Evolutionary conservation across 805 yeast species (phyloP), one percentile per base, ranked within the genome.

Genomic region (Kluyveromyces starmeri): DNA sequence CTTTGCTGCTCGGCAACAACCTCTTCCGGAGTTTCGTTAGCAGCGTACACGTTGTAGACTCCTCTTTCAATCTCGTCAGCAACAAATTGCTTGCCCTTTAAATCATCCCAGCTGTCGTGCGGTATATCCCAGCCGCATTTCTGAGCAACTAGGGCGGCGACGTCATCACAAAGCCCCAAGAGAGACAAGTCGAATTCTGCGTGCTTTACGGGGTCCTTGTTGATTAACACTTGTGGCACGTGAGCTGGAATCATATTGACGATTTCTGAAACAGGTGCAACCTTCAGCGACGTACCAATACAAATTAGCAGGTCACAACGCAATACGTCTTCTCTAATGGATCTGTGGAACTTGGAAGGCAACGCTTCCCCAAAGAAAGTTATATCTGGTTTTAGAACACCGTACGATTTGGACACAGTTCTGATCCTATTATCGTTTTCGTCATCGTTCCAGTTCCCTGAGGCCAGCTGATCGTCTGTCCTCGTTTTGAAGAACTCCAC

Each of bases 341-440:
- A 54, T 29, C 69, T 68, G 46, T 84, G 88, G 50, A 79, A 86
- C 31, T 67, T 58, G 10, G 65, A 64, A 1, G 96, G 95, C 38
- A 86, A 63, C 11, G 77, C 73, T 55, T 86, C 96, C 11, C 95
- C 95, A 46, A 86, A 86, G 51, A 86, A 86, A 0, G 95, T 85
- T 41, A 86, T 86, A 52, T 86, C 94, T 0, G 96, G 96, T 54
- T 88, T 86, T 71, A 83, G 68, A 3, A 85, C 89, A 11, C 95
- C 96, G 51, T 59, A 74, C 7, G 81, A 70, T 46, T 73, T 70
- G 5, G 34, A 8, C n/a, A 31, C 27, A 6, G 27, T 14, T n/a
- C 27, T 23, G 27, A 32, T 17, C 12, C 22, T 15, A 12, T 14
- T 14, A 13, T 30, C 33, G n/a, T n/a, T 9, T 25, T 17, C 38